A percentile compares a stretch with the other conserved stretches of the same genome.
Evolutionary conservation across 306 rosid species (phyloP).

Genomic region (Prunus salicina): DNA sequence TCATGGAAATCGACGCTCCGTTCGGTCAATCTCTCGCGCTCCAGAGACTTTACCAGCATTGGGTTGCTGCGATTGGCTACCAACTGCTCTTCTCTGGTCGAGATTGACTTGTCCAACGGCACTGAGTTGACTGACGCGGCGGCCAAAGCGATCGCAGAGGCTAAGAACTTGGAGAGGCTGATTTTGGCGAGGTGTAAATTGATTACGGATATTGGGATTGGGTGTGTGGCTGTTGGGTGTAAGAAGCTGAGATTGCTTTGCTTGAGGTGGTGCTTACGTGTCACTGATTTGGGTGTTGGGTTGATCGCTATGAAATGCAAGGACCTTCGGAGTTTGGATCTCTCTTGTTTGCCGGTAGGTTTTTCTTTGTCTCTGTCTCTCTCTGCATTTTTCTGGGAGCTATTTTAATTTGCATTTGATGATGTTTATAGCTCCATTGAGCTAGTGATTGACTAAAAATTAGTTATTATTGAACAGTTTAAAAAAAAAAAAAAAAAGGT

Average conservation of each 20-base stretch:
- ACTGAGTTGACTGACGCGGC: conserved; percentile 62
- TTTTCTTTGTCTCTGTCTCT: neutral
- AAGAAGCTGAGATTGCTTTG: conserved; percentile 54
- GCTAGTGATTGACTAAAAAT: too few relatives aligned
- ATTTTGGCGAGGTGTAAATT: conserved; percentile 67
- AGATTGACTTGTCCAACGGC: conserved; percentile 74
- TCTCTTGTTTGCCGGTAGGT: conserved; percentile 84
- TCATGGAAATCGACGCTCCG: conserved; percentile 44
- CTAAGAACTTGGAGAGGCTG: conserved; percentile 59
- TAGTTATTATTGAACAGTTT: too few relatives aligned
- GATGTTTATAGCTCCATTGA: too few relatives aligned
- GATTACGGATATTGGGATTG: conserved; percentile 80
- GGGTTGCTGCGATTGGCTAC: conserved; percentile 43
- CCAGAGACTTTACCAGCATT: conserved; percentile 44
- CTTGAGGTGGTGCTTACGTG: conserved; percentile 78
- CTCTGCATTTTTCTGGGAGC: too few relatives aligned
- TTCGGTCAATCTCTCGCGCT: conserved; percentile 63
- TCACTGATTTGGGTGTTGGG: conserved; percentile 84
- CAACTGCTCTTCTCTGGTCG: conserved; percentile 48
- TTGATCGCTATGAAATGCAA: conserved; percentile 76
- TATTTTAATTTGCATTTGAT: too few relatives aligned
- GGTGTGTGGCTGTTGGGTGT: conserved; percentile 85
- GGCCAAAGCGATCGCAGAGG: conserved; percentile 67
- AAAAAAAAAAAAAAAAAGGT: too few relatives aligned
- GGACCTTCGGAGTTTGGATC: conserved; percentile 67